Percentiles rank a stretch among this genome's conserved stretches.
Evolutionary conservation across 495 filamentous ascomycete genomes (phyloP).

Genomic region (Lindgomyces ingoldianus): DNA sequence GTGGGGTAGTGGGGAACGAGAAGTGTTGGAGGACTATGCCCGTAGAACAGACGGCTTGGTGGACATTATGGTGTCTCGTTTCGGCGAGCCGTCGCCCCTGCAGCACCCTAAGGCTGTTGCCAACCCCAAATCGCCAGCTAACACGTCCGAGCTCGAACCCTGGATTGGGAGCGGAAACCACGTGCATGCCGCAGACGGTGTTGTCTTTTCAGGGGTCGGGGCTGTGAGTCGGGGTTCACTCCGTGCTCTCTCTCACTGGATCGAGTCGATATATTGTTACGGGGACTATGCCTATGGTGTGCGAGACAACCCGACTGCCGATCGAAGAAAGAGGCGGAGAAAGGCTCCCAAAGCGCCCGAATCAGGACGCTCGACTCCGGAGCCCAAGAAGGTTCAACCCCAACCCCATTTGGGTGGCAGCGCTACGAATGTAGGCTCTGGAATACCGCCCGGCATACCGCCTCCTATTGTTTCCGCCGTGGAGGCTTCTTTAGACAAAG

Average conservation of each 20-base stretch:
- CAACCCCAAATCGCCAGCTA: slow-evolving; percentile 2
- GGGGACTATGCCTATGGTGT: slow-evolving; percentile 81
- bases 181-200: slow-evolving; percentile 72
- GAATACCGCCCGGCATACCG: slow-evolving; percentile 34
- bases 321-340: slow-evolving; percentile 41
- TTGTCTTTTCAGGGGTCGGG: slow-evolving; percentile 78
- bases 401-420: neutral
- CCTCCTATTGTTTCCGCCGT: slow-evolving; percentile 40
- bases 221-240: slow-evolving; percentile 65
- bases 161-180: slow-evolving; percentile 70
- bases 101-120: slow-evolving; percentile 17
- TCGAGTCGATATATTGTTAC: slow-evolving; percentile 77
- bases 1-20: slow-evolving; percentile 85
- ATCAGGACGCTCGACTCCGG: slow-evolving; percentile 4
- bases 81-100: slow-evolving; percentile 58
- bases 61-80: slow-evolving; percentile 83
- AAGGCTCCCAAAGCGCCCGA: slow-evolving; percentile 14
- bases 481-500: slow-evolving; percentile 35
- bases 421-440: neutral
- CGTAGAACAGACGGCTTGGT: slow-evolving; percentile 65
- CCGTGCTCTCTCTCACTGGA: slow-evolving; percentile 71
- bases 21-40: slow-evolving; percentile 84
- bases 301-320: slow-evolving; percentile 66
- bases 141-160: slow-evolving; percentile 36
- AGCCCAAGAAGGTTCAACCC: neutral